Conservation (phyloP, 768 basidiomycete species). For the Mycena metata region DNA sequence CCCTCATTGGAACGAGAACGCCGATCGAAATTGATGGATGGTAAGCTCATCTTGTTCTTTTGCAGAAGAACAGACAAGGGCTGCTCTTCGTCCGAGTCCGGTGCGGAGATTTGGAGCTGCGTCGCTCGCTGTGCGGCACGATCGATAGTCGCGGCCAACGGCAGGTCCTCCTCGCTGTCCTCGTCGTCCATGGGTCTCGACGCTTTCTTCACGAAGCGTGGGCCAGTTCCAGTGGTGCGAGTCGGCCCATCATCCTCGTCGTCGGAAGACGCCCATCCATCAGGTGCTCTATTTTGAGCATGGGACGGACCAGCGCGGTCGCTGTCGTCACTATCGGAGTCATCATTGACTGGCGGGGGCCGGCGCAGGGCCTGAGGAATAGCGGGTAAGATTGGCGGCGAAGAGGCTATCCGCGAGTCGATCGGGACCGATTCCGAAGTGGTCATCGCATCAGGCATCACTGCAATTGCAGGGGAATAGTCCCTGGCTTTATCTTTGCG, state of each 20-base stretch:
- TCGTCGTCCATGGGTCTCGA: slow-evolving; percentile 50
- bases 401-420: slow-evolving; percentile 50
- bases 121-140: slow-evolving; percentile 64
- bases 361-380: slow-evolving; percentile 56
- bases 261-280: slow-evolving; percentile 76
- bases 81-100: slow-evolving; percentile 78
- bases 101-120: slow-evolving; percentile 40
- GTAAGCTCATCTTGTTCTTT: slow-evolving; percentile 58
- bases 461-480: slow-evolving; percentile 17
- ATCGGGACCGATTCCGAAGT: slow-evolving; percentile 36
- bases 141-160: slow-evolving; percentile 74
- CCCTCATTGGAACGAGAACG: slow-evolving; percentile 37
- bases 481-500: slow-evolving; percentile 43
- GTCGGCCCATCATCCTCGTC: slow-evolving; percentile 68
- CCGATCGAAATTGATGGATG: slow-evolving; percentile 58
- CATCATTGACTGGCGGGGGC: slow-evolving; percentile 60
- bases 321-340: slow-evolving; percentile 69
- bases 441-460: slow-evolving; percentile 18
- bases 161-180: slow-evolving; percentile 86
- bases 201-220: slow-evolving; percentile 58
- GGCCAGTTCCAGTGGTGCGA: slow-evolving; percentile 72
- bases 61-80: slow-evolving; percentile 75
- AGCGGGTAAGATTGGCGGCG: slow-evolving; percentile 61
- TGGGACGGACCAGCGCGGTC: slow-evolving; percentile 44
- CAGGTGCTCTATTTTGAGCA: slow-evolving; percentile 26